Evolutionary conservation across 2,329 filamentous ascomycete genomes (phyloP).

Genomic region (Botryotinia calthae): DNA sequence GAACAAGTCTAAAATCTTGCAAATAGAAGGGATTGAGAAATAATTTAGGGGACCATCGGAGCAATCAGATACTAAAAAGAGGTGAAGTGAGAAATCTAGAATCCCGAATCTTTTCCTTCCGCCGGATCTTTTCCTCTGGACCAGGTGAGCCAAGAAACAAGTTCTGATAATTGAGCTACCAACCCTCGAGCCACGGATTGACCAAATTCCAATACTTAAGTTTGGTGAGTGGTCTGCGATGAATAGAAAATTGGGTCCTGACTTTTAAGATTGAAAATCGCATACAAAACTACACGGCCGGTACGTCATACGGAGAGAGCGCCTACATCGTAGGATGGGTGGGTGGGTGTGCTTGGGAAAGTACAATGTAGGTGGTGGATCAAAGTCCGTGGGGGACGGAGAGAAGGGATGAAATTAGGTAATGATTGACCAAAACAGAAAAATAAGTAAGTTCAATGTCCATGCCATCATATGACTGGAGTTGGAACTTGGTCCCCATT

Average conservation of each 20-base stretch:
- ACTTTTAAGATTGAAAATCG: not conserved
- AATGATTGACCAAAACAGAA: not conserved
- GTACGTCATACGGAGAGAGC: not conserved
- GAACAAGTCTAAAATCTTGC: not conserved
- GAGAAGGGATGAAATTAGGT: no score
- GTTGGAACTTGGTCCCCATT: no score
- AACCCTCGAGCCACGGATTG: constrained; percentile 6
- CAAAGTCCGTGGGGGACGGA: not conserved
- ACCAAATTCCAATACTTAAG: not conserved
- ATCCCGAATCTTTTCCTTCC: not conserved
- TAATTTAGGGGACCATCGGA: not conserved
- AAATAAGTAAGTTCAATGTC: not conserved
- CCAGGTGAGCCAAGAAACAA: constrained; percentile 2
- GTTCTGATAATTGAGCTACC: not conserved
- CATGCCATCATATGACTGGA: not conserved
- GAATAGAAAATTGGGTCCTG: not conserved
- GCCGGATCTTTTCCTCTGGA: not conserved
- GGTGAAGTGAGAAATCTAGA: not conserved
- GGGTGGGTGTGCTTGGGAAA: not conserved
- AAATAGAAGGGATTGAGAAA: not conserved
- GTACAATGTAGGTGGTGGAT: not conserved
- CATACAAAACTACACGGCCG: not conserved
- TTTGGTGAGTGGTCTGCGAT: not conserved
- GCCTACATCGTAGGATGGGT: not conserved
- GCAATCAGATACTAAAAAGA: not conserved